phyloP scores from a whole-genome alignment of 176 grass and related monocot species.

The Zea mays region DNA sequence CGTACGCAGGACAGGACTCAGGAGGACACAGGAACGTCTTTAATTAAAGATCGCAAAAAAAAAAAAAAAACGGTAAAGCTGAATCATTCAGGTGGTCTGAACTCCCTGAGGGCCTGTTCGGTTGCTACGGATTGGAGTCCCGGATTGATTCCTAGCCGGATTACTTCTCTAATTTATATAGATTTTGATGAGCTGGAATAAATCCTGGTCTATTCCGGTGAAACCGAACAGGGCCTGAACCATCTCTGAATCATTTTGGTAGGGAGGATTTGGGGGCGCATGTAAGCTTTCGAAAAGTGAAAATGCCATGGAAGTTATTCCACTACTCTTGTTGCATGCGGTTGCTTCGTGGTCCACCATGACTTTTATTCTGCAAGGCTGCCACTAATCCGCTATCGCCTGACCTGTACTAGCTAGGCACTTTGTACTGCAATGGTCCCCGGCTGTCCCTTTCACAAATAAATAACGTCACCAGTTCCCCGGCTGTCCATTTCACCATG shows the following conservation, averaged over 20 bases:
- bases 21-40: neutral
- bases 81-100: neutral
- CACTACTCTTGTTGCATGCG: slow-evolving; percentile 17
- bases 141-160: no score
- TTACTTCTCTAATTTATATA: no score
- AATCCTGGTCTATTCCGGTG: no score
- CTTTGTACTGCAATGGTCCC: slow-evolving; percentile 34
- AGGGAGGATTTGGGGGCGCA: neutral
- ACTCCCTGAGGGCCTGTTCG: no score
- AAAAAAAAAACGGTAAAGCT: neutral
- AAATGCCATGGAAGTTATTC: slow-evolving; percentile 20
- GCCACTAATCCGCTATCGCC: neutral
- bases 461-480: slow-evolving; percentile 17
- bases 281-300: neutral
- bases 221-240: no score
- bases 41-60: neutral
- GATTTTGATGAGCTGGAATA: no score
- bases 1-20: no score
- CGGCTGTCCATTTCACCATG: no score
- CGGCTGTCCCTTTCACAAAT: neutral
- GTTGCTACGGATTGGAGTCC: no score
- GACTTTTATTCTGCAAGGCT: neutral
- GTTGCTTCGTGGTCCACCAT: slow-evolving; percentile 12
- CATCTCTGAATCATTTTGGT: neutral
- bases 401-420: slow-evolving; percentile 20